These are phyloP conservation scores for Cucumis melo DNA, from an alignment of 306 rosid species.

Conservation along the genomic window DNA sequence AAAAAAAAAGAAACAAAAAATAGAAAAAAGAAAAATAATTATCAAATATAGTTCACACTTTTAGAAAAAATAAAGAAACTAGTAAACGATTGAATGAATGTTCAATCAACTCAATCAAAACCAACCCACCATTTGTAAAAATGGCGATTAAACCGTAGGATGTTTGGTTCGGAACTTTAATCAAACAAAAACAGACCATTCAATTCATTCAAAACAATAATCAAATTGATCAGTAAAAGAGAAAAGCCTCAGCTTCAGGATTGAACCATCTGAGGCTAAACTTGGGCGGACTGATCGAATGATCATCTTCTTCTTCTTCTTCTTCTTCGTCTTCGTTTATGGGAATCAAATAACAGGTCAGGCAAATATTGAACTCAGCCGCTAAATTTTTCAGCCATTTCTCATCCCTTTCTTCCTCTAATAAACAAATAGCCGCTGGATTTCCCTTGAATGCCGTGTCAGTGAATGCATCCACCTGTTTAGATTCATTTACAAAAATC, in stretches of 20 bases:
- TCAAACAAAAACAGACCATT: too few relatives aligned
- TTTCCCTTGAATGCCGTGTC: conserved; percentile 62
- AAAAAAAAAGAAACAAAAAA: too few relatives aligned
- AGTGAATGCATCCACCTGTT: conserved; percentile 59
- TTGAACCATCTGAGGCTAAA: not conserved
- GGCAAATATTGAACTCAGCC: conserved; percentile 39
- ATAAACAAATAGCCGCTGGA: conserved; percentile 59
- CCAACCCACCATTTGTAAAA: too few relatives aligned
- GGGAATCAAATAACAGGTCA: conserved; percentile 33
- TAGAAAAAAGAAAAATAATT: too few relatives aligned
- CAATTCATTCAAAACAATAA: too few relatives aligned
- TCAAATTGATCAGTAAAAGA: too few relatives aligned
- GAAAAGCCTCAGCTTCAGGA: not conserved
- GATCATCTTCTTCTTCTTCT: not conserved
- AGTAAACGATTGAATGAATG: too few relatives aligned
- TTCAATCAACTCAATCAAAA: too few relatives aligned
- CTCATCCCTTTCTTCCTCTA: conserved; percentile 43
- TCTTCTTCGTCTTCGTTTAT: not conserved
- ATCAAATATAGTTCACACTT: too few relatives aligned
- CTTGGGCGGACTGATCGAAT: not conserved
- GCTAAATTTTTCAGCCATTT: conserved; percentile 53
- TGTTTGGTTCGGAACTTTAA: too few relatives aligned
- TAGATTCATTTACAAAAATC: not conserved
- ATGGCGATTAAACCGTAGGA: too few relatives aligned
- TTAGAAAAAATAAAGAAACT: too few relatives aligned